Conservation (phyloP, 108 stramenopile genomes). For the Skeletonema tropicum region DNA sequence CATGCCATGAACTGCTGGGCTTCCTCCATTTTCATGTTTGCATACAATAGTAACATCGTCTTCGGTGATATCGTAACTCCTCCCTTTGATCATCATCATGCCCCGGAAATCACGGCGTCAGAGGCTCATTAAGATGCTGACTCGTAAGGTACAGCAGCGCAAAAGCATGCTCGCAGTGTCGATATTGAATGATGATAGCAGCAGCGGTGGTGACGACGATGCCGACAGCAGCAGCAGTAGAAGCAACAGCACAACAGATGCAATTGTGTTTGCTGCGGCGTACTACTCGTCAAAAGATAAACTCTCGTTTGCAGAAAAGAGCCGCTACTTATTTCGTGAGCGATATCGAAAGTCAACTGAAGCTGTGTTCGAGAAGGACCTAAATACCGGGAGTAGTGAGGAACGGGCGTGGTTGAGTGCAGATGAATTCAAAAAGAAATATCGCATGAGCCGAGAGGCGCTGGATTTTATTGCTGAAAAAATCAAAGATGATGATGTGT, state of each 20-base stretch:
- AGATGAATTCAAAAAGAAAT: slow-evolving; percentile 14
- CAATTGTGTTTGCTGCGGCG: background rate
- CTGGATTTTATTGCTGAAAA: slow-evolving; percentile 6
- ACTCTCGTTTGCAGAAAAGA: background rate
- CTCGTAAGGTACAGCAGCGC: background rate
- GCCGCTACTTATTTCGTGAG: background rate
- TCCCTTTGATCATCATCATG: background rate
- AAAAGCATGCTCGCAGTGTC: background rate
- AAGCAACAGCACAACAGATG: background rate
- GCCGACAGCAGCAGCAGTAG: background rate
- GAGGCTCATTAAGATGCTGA: background rate
- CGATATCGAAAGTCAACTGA: background rate
- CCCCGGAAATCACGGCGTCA: background rate
- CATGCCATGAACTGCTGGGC: too few relatives aligned
- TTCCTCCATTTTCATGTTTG: too few relatives aligned
- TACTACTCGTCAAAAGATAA: background rate
- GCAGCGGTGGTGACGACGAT: too few relatives aligned
- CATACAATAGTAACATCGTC: too few relatives aligned
- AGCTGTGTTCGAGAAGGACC: background rate
- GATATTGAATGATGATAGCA: background rate
- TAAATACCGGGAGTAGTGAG: background rate
- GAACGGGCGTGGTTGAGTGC: slow-evolving; percentile 5
- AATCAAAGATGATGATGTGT: slow-evolving; percentile 26
- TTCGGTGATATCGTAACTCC: too few relatives aligned
- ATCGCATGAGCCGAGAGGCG: background rate